Evolutionary conservation across 495 filamentous ascomycete species (phyloP), one percentile per base, ranked within the genome.

Genomic region (Podospora conica): DNA sequence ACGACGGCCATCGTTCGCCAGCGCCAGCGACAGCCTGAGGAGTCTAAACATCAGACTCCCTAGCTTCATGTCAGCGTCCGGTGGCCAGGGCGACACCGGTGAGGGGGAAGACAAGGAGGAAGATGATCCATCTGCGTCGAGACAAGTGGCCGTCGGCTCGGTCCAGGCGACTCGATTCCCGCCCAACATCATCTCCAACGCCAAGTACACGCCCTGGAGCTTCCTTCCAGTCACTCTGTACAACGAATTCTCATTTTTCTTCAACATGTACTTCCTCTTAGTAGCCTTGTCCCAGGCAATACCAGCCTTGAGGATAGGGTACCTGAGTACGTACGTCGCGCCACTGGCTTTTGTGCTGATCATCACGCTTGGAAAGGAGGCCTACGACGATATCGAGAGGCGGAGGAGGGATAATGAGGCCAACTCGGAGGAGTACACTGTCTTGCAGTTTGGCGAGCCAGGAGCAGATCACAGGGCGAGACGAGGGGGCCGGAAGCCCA

Each of bases 211-310:
- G n/a, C 86, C 92, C 0, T 91, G 91, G 83, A 95, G 88, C 66
- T 99, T 99, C 77, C 84, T 99, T 3, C 96, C 96, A 4, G 83
- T 91, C 24, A 98, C 96, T 0, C 81, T 98, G 12, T 99, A 96
- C 75, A 97, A 98, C 80, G 96, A 99, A 70, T 99, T 99, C 73
- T 96, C 92, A 56, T 98, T 98, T 79, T 99, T 99, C 78, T 97
- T 98, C 84, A 99, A 99, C 82, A 88, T 97, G 73, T 99, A 99
- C 72, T 99, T 98, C 76, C 83, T 99, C 9, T 83, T 98, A 7
- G 96, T 99, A 5, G 96, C 96, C 9, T 78, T 97, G 54, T 97
- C 93, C 15, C 96, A 99, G 78, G 88, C 91, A 53, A 90, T 99
- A 64, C 92, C 93, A 18, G 83, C 90, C 9, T 76, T 99, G 53